Evolutionary conservation across 306 rosid species (phyloP).

Genomic region (Ammopiptanthus mongolicus): DNA sequence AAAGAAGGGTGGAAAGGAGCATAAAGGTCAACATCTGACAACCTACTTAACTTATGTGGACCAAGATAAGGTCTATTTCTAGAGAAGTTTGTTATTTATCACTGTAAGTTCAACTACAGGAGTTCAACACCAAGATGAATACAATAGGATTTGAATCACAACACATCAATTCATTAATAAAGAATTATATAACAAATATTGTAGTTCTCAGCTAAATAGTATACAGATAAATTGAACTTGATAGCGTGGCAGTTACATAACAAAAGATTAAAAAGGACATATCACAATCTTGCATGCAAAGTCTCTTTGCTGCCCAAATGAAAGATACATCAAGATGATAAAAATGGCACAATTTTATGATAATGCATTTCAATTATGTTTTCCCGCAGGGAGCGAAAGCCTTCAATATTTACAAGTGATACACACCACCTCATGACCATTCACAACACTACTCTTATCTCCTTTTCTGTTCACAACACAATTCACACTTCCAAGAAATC

Average conservation of each 20-base stretch:
- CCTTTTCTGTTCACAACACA: slow-evolving; percentile 6
- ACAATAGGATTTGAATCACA: neutral
- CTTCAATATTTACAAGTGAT: slow-evolving; percentile 30
- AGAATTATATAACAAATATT: slow-evolving; percentile 19
- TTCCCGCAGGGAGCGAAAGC: neutral
- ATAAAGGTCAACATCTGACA: too few species aligned
- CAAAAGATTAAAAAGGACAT: neutral
- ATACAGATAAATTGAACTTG: slow-evolving; percentile 22
- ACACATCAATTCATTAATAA: slow-evolving; percentile 8
- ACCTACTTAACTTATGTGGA: neutral
- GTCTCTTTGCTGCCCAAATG: neutral
- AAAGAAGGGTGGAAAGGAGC: too few species aligned
- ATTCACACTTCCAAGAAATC: slow-evolving; percentile 32
- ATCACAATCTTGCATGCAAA: slow-evolving; percentile 15
- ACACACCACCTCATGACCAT: slow-evolving; percentile 18
- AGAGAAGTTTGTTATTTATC: neutral
- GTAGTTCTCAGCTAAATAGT: slow-evolving; percentile 15
- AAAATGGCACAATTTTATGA: neutral
- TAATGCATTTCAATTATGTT: neutral
- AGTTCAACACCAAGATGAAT: neutral
- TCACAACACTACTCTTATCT: slow-evolving; percentile 23
- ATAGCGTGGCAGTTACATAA: neutral
- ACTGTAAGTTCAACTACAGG: neutral
- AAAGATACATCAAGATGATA: neutral
- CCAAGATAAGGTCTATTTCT: neutral